Conservation (phyloP, 257 asterid species). For the Solanum appendiculatum region DNA sequence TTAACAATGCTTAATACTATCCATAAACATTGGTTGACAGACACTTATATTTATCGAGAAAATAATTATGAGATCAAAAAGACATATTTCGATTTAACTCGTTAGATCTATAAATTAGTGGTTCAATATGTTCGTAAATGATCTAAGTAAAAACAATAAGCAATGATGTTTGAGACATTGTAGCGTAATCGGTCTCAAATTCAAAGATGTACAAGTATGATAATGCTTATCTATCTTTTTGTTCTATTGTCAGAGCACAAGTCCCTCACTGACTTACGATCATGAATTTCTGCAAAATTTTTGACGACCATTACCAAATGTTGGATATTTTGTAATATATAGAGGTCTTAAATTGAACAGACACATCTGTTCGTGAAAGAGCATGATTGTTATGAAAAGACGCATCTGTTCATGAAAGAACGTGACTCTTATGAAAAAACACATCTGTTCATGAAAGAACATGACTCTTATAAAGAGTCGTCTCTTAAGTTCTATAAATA, state of each 20-base stretch:
- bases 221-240: not conserved
- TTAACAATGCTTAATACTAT: not conserved
- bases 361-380: too few relatives aligned
- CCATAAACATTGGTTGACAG: not conserved
- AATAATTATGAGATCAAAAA: accelerated
- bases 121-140: not conserved
- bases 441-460: too few relatives aligned
- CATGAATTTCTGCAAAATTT: too few relatives aligned
- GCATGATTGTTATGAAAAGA: too few relatives aligned
- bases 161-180: not conserved
- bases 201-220: not conserved
- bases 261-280: not conserved
- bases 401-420: too few relatives aligned
- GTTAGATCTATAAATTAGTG: not conserved
- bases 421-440: too few relatives aligned
- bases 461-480: too few relatives aligned
- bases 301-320: too few relatives aligned
- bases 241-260: not conserved
- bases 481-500: too few relatives aligned
- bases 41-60: not conserved
- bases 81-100: not conserved
- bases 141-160: accelerated
- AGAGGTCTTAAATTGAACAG: too few relatives aligned
- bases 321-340: too few relatives aligned
- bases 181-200: too few relatives aligned